Evolutionary conservation across 306 rosid species (phyloP).

Genomic region (Cucumis melo): DNA sequence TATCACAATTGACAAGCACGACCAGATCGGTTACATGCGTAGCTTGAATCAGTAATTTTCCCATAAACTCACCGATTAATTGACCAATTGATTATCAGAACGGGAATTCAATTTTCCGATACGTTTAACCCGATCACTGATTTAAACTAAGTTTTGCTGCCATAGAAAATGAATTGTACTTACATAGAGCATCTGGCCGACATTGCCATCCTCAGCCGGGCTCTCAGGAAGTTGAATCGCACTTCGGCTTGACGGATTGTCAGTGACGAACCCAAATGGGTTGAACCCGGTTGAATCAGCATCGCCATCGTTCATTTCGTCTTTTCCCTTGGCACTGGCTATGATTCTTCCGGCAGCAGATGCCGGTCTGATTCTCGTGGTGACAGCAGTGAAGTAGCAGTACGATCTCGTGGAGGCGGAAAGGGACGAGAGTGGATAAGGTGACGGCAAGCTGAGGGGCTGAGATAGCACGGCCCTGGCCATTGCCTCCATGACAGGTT

Average conservation of each 20-base stretch:
- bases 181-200: conserved; percentile 90
- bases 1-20: not conserved
- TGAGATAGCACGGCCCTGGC: conserved; percentile 34
- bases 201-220: conserved; percentile 95
- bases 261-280: conserved; percentile 95
- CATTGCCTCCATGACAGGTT: not conserved
- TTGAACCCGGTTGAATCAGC: conserved; percentile 43
- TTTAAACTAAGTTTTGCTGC: not conserved
- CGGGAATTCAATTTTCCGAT: not conserved
- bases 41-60: not conserved
- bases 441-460: conserved; percentile 26
- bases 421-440: conserved; percentile 9
- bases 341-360: conserved; percentile 8
- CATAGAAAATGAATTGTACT: conserved; percentile 6
- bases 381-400: not conserved
- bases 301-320: conserved; percentile 21
- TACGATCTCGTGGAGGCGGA: conserved; percentile 9
- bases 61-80: not conserved
- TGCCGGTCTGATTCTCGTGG: conserved; percentile 9
- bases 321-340: conserved; percentile 40
- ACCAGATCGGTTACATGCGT: not conserved
- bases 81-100: not conserved
- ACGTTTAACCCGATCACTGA: not conserved
- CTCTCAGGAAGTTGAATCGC: conserved; percentile 71
- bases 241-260: conserved; percentile 78